phyloP scores from a whole-genome alignment of 352 stramenopile genomes.

The Phytopythium chamaehyphon region DNA sequence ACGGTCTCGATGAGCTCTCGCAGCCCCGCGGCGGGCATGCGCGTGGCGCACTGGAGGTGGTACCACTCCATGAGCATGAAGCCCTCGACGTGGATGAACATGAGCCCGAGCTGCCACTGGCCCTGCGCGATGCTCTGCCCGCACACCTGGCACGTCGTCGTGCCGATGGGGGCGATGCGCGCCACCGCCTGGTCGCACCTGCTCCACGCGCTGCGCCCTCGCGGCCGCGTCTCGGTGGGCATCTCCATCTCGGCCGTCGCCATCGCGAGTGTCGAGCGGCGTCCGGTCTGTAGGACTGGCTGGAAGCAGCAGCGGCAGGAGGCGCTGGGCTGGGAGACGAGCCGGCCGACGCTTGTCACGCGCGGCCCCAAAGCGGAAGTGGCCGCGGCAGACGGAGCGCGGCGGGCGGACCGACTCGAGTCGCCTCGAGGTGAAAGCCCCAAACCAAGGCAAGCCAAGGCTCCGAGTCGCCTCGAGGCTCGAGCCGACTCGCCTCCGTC shows the following conservation, averaged over 20 bases:
- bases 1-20: conserved; percentile 51
- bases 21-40: conserved; percentile 44
- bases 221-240: conserved; percentile 14
- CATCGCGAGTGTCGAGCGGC: background rate
- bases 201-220: conserved; percentile 62
- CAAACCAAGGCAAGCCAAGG: too few species aligned
- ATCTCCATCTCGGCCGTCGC: conserved; percentile 7
- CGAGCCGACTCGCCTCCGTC: too few species aligned
- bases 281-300: background rate
- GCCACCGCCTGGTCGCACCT: conserved; percentile 78
- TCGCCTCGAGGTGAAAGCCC: too few species aligned
- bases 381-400: too few species aligned
- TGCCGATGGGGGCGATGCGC: conserved; percentile 63
- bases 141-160: conserved; percentile 78
- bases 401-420: too few species aligned
- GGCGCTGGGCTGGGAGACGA: too few species aligned
- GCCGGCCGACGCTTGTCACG: too few species aligned
- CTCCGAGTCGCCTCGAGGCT: too few species aligned
- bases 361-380: too few species aligned
- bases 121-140: conserved; percentile 49
- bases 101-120: conserved; percentile 72
- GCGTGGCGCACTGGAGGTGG: conserved; percentile 57
- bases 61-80: conserved; percentile 89
- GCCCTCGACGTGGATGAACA: conserved; percentile 83
- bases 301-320: background rate